These are phyloP conservation scores for Microascus cirrosus DNA, from an alignment of 2,329 filamentous ascomycete genomes.

Conservation along the genomic window DNA sequence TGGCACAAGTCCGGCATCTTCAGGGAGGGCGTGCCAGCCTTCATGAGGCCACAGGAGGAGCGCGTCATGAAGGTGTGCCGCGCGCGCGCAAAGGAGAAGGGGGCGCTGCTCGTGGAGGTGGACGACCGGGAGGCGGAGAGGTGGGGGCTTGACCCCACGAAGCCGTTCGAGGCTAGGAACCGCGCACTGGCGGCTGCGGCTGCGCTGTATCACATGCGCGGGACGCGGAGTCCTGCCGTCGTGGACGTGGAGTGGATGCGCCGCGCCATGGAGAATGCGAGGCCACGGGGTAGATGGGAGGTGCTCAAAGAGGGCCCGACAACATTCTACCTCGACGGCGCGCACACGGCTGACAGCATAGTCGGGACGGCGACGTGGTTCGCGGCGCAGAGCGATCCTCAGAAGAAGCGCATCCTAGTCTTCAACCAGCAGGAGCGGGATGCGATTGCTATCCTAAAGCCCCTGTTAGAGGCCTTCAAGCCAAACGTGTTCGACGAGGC, in stretches of 20 bases:
- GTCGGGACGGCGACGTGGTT: slow-evolving; percentile 71
- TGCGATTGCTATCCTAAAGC: slow-evolving; percentile 51
- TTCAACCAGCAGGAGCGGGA: slow-evolving; percentile 93
- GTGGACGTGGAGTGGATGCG: slow-evolving; percentile 33
- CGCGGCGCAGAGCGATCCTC: slow-evolving; percentile 22
- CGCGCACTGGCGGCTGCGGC: slow-evolving; percentile 45
- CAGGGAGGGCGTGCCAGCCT: slow-evolving; percentile 43
- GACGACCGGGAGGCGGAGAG: slow-evolving; percentile 21
- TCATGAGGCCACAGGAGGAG: slow-evolving; percentile 19
- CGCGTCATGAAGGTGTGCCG: slow-evolving; percentile 40
- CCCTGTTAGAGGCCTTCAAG: slow-evolving; percentile 46
- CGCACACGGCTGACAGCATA: slow-evolving; percentile 79
- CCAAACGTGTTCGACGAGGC: slow-evolving; percentile 53
- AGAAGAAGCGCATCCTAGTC: slow-evolving; percentile 40
- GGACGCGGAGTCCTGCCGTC: slow-evolving; percentile 7
- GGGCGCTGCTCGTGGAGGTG: slow-evolving; percentile 29
- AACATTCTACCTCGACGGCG: slow-evolving; percentile 77
- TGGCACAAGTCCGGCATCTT: slow-evolving; percentile 92
- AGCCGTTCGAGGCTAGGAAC: slow-evolving; percentile 46
- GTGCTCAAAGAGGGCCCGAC: slow-evolving; percentile 37
- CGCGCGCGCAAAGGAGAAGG: slow-evolving; percentile 47
- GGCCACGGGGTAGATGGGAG: slow-evolving; percentile 70
- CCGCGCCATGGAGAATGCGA: slow-evolving; percentile 53
- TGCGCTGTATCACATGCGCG: slow-evolving; percentile 43
- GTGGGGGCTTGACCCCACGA: slow-evolving; percentile 29